A percentile compares a stretch with the other conserved stretches of the same genome.
Conservation (phyloP, 1,284 basidiomycete species). For the Marasmius sp. region DNA sequence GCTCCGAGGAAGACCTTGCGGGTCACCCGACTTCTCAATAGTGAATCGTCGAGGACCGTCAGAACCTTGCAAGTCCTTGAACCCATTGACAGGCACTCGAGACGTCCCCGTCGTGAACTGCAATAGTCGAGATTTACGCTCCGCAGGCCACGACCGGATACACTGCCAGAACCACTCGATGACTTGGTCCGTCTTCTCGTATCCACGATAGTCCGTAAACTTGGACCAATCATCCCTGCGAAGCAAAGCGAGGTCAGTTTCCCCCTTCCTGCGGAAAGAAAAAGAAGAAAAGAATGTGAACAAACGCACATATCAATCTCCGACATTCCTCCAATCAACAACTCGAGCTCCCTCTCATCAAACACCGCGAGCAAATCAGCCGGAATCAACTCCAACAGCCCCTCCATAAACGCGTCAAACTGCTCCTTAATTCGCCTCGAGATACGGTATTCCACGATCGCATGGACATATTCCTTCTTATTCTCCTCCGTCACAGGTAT, state of each 20-base stretch:
- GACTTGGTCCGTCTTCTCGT: slow-evolving; percentile 89
- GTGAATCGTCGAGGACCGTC: slow-evolving; percentile 95
- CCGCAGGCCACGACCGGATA: slow-evolving; percentile 93
- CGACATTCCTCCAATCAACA: slow-evolving; percentile 97
- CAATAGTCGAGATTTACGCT: slow-evolving; percentile 90
- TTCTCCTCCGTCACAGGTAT: slow-evolving; percentile 93
- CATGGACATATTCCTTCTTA: slow-evolving; percentile 98
- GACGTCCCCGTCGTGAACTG: slow-evolving; percentile 99
- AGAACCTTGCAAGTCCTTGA: slow-evolving; percentile 97
- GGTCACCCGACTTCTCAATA: slow-evolving; percentile 95
- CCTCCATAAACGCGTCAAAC: slow-evolving; percentile 94
- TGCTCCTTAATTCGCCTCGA: slow-evolving; percentile 92
- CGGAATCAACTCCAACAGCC: slow-evolving; percentile 94
- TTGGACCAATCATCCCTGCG: slow-evolving; percentile 82
- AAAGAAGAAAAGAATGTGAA: neutral
- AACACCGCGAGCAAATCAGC: slow-evolving; percentile 96
- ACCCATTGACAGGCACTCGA: slow-evolving; percentile 97
- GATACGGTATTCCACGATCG: slow-evolving; percentile 94
- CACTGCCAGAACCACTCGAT: slow-evolving; percentile 99
- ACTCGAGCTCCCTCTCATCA: slow-evolving; percentile 95
- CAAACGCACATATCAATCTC: slow-evolving; percentile 89
- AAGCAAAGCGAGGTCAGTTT: slow-evolving; percentile 7
- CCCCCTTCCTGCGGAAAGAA: slow-evolving; percentile 1
- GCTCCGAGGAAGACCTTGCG: slow-evolving; percentile 84
- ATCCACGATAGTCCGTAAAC: slow-evolving; percentile 83